These are phyloP conservation scores for Colletotrichum salicis DNA, from an alignment of 2,329 filamentous ascomycete genomes.

Conservation along the genomic window DNA sequence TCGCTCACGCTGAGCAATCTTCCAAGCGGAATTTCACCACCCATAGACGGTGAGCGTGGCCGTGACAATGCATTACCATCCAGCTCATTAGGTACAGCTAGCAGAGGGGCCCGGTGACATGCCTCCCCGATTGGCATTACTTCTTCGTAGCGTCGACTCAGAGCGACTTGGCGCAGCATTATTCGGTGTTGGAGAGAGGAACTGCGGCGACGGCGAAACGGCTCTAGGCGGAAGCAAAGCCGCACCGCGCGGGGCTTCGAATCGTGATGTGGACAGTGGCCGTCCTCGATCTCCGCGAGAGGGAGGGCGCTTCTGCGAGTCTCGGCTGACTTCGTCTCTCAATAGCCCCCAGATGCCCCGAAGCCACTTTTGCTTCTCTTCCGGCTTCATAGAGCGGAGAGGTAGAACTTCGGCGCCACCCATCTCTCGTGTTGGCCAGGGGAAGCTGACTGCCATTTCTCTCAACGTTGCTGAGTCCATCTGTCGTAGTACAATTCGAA, in stretches of 20 bases:
- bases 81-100: not conserved
- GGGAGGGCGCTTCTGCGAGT: not conserved
- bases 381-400: conserved; percentile 47
- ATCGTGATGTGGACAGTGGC: conserved; percentile 31
- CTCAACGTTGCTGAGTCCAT: conserved; percentile 44
- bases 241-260: conserved; percentile 36
- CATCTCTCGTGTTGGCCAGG: conserved; percentile 50
- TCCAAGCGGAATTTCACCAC: conserved; percentile 25
- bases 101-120: conserved; percentile 5
- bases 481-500: conserved; percentile 47
- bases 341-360: conserved; percentile 44
- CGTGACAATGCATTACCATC: not conserved
- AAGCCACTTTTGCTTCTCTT: conserved; percentile 49
- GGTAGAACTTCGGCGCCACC: conserved; percentile 48
- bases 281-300: not conserved
- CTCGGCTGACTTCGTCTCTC: conserved; percentile 31
- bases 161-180: not conserved
- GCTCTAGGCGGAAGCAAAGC: not conserved
- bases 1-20: conserved; percentile 34
- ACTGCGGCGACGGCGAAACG: not conserved
- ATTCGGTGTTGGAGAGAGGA: not conserved
- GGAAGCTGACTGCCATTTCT: conserved; percentile 50
- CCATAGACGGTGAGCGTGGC: conserved; percentile 21
- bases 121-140: conserved; percentile 2
- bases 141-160: conserved; percentile 14